Percentiles rank a stretch among this genome's conserved stretches.
These are phyloP conservation scores for Phalaenopsis aphrodite DNA, from an alignment of 106 monocot species.

Conservation along the genomic window DNA sequence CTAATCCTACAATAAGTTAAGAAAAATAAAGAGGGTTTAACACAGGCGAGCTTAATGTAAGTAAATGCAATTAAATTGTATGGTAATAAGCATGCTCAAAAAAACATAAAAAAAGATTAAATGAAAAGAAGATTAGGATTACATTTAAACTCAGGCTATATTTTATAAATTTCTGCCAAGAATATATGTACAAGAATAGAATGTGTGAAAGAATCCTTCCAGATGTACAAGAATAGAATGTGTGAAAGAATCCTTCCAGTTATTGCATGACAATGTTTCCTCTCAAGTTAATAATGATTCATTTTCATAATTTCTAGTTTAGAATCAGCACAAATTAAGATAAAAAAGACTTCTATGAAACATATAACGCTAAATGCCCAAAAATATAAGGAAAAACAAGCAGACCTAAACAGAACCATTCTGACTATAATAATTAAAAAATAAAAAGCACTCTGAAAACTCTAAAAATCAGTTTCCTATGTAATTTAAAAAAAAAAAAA, in stretches of 20 bases:
- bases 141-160: not conserved
- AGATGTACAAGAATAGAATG: not conserved
- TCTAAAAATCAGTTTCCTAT: not conserved
- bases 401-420: not conserved
- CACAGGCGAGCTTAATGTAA: not conserved
- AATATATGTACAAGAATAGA: not conserved
- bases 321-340: not conserved
- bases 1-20: conserved; percentile 46
- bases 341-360: not conserved
- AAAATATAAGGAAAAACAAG: not conserved
- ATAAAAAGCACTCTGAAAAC: not conserved
- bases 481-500: not conserved
- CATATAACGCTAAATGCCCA: not conserved
- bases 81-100: not conserved
- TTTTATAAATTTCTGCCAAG: not conserved
- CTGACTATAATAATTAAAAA: not conserved
- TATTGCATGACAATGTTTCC: not conserved
- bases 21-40: not conserved
- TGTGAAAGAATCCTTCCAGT: not conserved
- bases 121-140: not conserved
- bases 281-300: too few relatives aligned
- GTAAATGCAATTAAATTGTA: not conserved
- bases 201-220: not conserved
- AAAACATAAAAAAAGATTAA: not conserved
- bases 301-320: not conserved